phyloP scores from a whole-genome alignment of 2,329 filamentous ascomycete genomes.

The Xylaria sp. region DNA sequence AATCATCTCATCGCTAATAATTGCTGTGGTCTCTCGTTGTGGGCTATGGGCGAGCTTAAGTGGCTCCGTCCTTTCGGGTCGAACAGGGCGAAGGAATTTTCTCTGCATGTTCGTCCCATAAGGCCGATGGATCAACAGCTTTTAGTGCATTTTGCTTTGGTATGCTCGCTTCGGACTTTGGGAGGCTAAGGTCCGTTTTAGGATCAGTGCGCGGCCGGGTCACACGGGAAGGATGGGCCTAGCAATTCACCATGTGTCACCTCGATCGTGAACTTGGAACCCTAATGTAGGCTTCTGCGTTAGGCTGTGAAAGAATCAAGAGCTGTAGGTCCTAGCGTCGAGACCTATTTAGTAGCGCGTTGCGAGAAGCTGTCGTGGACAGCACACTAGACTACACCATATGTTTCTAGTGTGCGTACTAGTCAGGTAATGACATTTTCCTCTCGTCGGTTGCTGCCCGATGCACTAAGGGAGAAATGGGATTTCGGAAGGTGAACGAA shows the following conservation, averaged over 20 bases:
- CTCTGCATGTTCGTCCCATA: slow-evolving; percentile 16
- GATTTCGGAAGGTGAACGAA: background rate
- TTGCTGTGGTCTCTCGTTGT: too few relatives aligned
- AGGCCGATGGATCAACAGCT: slow-evolving; percentile 20
- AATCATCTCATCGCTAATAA: too few relatives aligned
- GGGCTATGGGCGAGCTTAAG: background rate
- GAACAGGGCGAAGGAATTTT: slow-evolving; percentile 23
- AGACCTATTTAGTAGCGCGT: background rate
- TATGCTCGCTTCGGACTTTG: background rate
- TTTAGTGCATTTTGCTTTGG: background rate
- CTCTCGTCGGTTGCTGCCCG: background rate
- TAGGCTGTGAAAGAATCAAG: background rate
- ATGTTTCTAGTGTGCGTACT: background rate
- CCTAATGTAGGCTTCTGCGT: too few relatives aligned
- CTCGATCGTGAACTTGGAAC: background rate
- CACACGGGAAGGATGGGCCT: slow-evolving; percentile 26
- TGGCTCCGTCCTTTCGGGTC: slow-evolving; percentile 16
- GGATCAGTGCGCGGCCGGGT: slow-evolving; percentile 15
- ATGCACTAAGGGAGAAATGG: background rate
- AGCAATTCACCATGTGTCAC: background rate
- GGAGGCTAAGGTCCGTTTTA: slow-evolving; percentile 12
- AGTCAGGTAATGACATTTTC: background rate
- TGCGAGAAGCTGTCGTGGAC: background rate
- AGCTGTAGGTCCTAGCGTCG: background rate
- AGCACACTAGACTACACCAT: background rate